Conservation (phyloP, 305 asterid genomes). For the Vinca major region DNA sequence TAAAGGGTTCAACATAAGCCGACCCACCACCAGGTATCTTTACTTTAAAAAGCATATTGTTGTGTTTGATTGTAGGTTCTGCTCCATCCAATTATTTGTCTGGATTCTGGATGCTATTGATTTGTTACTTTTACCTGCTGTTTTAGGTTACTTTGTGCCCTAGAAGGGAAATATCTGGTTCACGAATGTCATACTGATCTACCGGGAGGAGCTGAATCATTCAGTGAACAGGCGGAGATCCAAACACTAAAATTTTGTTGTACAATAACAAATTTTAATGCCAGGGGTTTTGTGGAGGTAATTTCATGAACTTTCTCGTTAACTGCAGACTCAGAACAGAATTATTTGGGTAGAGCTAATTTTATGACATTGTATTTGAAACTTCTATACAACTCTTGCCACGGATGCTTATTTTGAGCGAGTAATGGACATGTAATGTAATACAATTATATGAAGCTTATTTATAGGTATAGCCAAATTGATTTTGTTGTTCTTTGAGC, state of each 20-base stretch:
- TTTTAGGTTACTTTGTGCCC: conserved; percentile 66
- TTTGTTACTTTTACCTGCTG: conserved; percentile 12
- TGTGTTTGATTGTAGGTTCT: conserved; percentile 2
- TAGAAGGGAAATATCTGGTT: conserved; percentile 74
- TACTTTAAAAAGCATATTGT: conserved; percentile 3
- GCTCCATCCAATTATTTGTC: background rate
- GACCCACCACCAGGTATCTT: conserved; percentile 63
- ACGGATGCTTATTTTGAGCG: background rate
- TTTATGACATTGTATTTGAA: background rate
- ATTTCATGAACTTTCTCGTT: conserved; percentile 7
- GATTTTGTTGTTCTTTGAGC: background rate
- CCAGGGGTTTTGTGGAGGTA: conserved; percentile 98
- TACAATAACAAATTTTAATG: conserved; percentile 53
- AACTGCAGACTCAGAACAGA: background rate
- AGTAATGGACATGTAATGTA: background rate
- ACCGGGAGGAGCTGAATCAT: conserved; percentile 37
- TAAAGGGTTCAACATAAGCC: conserved; percentile 61
- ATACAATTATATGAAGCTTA: background rate
- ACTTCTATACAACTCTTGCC: background rate
- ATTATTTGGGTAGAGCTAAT: background rate
- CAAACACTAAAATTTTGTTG: conserved; percentile 67
- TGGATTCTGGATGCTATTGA: background rate
- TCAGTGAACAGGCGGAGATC: conserved; percentile 36
- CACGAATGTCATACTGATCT: conserved; percentile 56
- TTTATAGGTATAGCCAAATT: background rate